Evolutionary conservation across 106 monocot genomes (phyloP), one percentile per base, ranked within the genome.

Genomic region (Gastrodia elata): DNA sequence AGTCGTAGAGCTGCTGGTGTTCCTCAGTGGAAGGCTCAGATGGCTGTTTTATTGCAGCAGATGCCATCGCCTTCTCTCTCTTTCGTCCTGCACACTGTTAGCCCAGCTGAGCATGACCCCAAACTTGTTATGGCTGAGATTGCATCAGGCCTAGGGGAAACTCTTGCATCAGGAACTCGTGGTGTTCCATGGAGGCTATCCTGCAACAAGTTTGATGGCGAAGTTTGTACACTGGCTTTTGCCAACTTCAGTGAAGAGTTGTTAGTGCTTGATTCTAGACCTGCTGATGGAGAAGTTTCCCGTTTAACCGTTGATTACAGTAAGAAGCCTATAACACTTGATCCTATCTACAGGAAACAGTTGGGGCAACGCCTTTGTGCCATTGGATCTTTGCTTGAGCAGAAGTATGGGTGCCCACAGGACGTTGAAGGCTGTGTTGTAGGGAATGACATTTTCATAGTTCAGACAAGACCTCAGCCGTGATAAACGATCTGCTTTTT

Each of bases 241-340:
- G 89, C 96, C 18, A 92, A 96, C 74, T 96, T 96, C 55, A 96
- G 96, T 25, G 81, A 96, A 75, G 92, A 96, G 81, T 32, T 96
- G 65, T 52, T 86, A 68, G 85, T 84, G 28, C 77, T 79, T 6
- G 74, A 65, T 40, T 18, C 86, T 15, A 88, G 86, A 13, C 89
- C 89, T 65, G 92, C 85, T 6, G 77, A 92, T 77, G 96, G 96
- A 13, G 85, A 92, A 49, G 82, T 92, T 16, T 77, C 81, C 6
- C 80, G 71, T 33, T 38, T 92, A 39, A 90, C 87, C 0, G 96
- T 96, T 0, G 92, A 96, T 65, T 96, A 96, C 73, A 92, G 96
- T 39, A 92, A 88, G 80, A 85, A 96, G 77, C 80, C 78, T 24
- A 71, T 92, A 22, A 92, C 82, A 0, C 68, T 84, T 24, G 92